Evolutionary conservation across 306 rosid genomes (phyloP), one percentile per base, ranked within the genome.

Genomic region (Fagus sylvatica): DNA sequence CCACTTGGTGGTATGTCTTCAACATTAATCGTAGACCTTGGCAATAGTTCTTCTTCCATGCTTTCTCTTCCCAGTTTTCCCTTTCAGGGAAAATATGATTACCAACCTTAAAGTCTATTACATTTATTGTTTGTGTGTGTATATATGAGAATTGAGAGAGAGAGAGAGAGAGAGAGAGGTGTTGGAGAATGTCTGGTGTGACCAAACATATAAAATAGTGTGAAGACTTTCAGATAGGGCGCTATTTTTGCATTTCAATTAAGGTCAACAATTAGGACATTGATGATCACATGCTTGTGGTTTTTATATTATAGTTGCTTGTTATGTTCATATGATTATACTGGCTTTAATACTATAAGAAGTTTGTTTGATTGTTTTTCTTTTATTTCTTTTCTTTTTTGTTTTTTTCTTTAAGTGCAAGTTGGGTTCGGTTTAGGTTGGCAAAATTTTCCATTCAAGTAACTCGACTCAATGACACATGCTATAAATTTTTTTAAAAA

Each of bases 11-110:
- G 22, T 9, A 54, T 2, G 34, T 36, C 22, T 68, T 30, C 70
- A 3, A 4, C 7, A 56, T 74, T 75, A 62, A 80, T 78, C 28
- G 87, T 82, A 82, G 91, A 87, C 72, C 17, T 84, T 37, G 87
- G 70, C n/a, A 77, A 62, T 11, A 82, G 71, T n/a, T 22, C 77
- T 71, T 30, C 76, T 67, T 70, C 77, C 9, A 74, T 62, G 60
- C 64, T 55, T 28, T 56, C 75, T 17, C 74, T 33, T 1, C 6
- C 69, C 4, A 34, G 16, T 1, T 62, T 30, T 62, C 28, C 28
- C 42, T 0, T 17, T 46, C 28, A 65, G 3, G 22, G 11, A 37
- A 16, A 37, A 17, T 22, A 16, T 17, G 48, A 65, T 6, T 7
- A 37, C 2, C 6, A 37, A 65, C 12, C 39, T 6, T 30, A 65